Percentiles rank a stretch among this genome's conserved stretches.
These are phyloP conservation scores for Kentomonas sorsogonicus DNA, from an alignment of 208 protist species.

Conservation along the genomic window DNA sequence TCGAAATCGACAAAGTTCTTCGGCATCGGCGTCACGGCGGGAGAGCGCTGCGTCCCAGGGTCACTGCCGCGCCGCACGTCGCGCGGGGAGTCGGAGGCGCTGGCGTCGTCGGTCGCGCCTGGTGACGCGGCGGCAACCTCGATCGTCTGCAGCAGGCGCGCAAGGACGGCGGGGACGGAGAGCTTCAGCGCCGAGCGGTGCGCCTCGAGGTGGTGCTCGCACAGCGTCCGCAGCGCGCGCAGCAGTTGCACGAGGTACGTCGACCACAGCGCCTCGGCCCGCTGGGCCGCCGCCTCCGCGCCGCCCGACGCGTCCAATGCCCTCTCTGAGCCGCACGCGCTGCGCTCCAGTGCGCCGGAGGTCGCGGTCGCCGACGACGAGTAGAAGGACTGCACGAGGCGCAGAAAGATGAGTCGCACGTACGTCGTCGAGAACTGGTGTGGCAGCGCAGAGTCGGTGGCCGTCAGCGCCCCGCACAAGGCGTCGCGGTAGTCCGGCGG, in stretches of 20 bases:
- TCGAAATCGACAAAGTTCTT: constrained; percentile 18
- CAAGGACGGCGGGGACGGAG: constrained; percentile 49
- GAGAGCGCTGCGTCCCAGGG: background rate
- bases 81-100: background rate
- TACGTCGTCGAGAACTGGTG: constrained; percentile 53
- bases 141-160: constrained; percentile 40
- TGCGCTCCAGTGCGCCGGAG: background rate
- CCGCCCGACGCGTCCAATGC: background rate
- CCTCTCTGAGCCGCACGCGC: background rate
- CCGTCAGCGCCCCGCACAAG: too few species aligned
- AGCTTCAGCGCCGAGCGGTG: constrained; percentile 48
- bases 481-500: constrained; percentile 32
- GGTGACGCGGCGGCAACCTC: too few species aligned
- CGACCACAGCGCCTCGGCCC: constrained; percentile 28
- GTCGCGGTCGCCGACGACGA: constrained; percentile 1
- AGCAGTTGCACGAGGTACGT: constrained; percentile 46
- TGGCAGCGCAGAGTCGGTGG: constrained; percentile 28
- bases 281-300: constrained; percentile 13
- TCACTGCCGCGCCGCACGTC: background rate
- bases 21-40: background rate
- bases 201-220: constrained; percentile 40
- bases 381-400: constrained; percentile 52
- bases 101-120: constrained; percentile 7
- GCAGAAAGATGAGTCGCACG: constrained; percentile 54
- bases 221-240: constrained; percentile 43